Evolutionary conservation across 495 filamentous ascomycete species (phyloP), one percentile per base, ranked within the genome.

Genomic region (Aspergillus panamensis): DNA sequence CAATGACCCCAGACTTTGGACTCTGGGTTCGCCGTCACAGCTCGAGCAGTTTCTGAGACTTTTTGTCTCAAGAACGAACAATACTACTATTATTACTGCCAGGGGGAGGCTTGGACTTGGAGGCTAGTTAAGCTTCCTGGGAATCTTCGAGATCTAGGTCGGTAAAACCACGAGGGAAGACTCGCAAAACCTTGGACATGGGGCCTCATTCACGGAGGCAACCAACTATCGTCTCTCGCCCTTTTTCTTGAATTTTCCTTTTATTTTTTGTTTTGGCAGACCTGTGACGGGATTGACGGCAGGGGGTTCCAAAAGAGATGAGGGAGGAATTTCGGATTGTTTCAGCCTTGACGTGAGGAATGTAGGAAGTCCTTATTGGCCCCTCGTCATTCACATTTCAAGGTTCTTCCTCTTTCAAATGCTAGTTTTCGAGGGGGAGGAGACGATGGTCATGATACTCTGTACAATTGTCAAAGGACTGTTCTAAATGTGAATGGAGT

Each of bases 311-410:
- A 29, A 49, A 29, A 31, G 47, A n/a, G 47, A 29, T 49, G 47
- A 7, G 47, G 43, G 35, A 40, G 43, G 35, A 40, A 19, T 45
- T 42, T 29, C 58, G 31, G 33, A 25, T 20, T 59, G 60, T 66
- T 66, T 63, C 64, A 66, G 58, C 58, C 53, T 53, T 53, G 48
- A 59, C 16, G 37, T 16, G 21, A 42, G 52, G 51, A 58, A 40
- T 35, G 51, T 51, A 8, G 30, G 37, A 32, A 19, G 32, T 17
- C 19, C 29, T 53, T 25, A 48, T 40, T 48, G 51, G 16, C 25
- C 31, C 0, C 31, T 56, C 31, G 1, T 3, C 19, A 14, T 5
- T 39, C 32, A 51, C 55, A 57, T 57, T n/a, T n/a, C n/a, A n/a
- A n/a, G n/a, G n/a, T n/a, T 50, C 55, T 37, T 30, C 1, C 9